phyloP scores from a whole-genome alignment of 495 filamentous ascomycete species.

The Aspergillus cavernicola region DNA sequence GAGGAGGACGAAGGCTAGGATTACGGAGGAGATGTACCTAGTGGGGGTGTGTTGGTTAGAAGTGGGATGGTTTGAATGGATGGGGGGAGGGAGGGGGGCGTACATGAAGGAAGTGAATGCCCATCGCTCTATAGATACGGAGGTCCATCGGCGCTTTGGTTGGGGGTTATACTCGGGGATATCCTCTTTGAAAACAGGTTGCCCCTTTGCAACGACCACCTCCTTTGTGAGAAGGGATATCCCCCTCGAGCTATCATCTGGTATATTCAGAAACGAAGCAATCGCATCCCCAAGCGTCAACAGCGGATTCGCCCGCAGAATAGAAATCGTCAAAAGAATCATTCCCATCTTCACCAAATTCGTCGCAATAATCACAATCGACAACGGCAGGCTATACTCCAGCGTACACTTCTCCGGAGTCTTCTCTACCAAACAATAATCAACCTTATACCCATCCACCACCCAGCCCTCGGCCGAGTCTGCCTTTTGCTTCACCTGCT shows the following conservation, averaged over 20 bases:
- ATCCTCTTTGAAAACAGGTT: not conserved
- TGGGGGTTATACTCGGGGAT: not conserved
- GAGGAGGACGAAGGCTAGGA: not conserved
- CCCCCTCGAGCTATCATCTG: slow-evolving; percentile 8
- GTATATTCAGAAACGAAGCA: slow-evolving; percentile 9
- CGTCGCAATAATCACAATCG: not conserved
- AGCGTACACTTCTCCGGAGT: slow-evolving; percentile 8
- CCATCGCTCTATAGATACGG: not conserved
- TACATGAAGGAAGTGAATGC: not conserved
- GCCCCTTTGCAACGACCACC: not conserved
- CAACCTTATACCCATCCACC: not conserved
- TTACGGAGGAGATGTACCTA: not conserved
- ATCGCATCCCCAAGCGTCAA: slow-evolving; percentile 15
- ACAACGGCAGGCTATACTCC: slow-evolving; percentile 6
- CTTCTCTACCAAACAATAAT: slow-evolving; percentile 3
- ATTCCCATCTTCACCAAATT: slow-evolving; percentile 6
- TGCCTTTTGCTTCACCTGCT: not conserved
- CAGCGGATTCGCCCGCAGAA: not conserved
- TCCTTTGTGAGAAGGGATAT: slow-evolving; percentile 3
- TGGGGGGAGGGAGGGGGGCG: not conserved
- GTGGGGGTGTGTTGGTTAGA: not conserved
- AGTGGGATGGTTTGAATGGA: not conserved
- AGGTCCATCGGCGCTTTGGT: not conserved
- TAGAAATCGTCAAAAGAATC: not conserved
- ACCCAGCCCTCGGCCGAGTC: not conserved